Percentiles rank a stretch among this genome's conserved stretches.
Evolutionary conservation across 345 rosid species (phyloP).

Genomic region (Noccaea caerulescens): DNA sequence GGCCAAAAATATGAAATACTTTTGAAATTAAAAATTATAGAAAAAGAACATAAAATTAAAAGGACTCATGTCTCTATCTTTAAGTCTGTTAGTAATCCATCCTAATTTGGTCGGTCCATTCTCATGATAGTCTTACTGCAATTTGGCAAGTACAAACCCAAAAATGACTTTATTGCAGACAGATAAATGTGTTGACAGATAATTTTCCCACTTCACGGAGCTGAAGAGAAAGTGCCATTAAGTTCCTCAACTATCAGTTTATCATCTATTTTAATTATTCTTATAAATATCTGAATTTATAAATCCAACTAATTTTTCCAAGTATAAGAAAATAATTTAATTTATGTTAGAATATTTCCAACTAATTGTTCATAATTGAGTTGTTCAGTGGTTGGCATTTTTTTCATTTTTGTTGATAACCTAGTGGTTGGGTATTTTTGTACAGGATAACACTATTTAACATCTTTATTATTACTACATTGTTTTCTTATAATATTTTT

Average conservation of each 20-base stretch:
- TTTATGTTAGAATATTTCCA: constrained; percentile 1
- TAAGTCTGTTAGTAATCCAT: constrained; percentile 27
- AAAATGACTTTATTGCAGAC: constrained; percentile 32
- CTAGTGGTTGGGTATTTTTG: constrained; percentile 3
- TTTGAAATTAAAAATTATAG: not conserved
- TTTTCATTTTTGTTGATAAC: not conserved
- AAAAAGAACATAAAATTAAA: not conserved
- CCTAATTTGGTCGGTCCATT: constrained; percentile 38
- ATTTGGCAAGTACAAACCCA: constrained; percentile 38
- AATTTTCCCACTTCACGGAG: constrained; percentile 27
- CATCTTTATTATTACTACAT: not conserved
- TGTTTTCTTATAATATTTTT: not conserved
- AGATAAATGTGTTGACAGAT: constrained; percentile 25
- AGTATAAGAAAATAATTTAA: not conserved
- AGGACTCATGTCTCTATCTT: constrained; percentile 31
- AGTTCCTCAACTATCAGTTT: constrained; percentile 28
- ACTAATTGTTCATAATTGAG: constrained; percentile 18
- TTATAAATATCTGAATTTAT: not conserved
- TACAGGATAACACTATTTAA: not conserved
- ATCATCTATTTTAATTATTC: constrained; percentile 7
- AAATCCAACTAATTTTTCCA: not conserved
- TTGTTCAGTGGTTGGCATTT: constrained; percentile 10
- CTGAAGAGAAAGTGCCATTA: constrained; percentile 33
- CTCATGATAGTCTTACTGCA: constrained; percentile 38
- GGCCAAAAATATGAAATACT: not conserved